These are phyloP conservation scores for Geotrichum macrosporum DNA, from an alignment of 1,139 yeast species.

Conservation along the genomic window DNA sequence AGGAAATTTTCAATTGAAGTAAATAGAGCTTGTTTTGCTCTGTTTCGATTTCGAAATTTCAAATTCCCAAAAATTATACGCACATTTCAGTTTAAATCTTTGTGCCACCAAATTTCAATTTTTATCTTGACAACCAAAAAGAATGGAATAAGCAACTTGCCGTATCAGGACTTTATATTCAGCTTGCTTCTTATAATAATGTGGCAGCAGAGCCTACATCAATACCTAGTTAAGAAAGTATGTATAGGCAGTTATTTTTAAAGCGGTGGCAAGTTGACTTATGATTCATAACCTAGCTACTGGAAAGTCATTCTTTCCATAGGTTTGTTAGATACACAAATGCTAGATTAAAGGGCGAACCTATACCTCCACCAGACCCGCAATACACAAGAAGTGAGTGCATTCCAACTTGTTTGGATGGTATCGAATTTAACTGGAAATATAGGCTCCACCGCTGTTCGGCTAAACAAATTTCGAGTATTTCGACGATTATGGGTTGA, in stretches of 20 bases:
- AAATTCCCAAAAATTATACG: too few relatives aligned
- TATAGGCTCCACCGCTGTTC: constrained; percentile 12
- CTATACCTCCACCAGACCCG: constrained; percentile 22
- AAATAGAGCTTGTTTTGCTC: too few relatives aligned
- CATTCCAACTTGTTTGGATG: neutral
- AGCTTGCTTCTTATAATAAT: constrained; percentile 11
- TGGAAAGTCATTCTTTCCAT: constrained; percentile 18
- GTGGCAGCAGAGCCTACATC: constrained; percentile 31
- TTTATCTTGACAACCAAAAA: too few relatives aligned
- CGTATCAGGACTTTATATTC: too few relatives aligned
- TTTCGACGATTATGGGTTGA: constrained; percentile 20
- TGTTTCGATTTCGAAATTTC: too few relatives aligned
- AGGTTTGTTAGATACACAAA: constrained; percentile 22
- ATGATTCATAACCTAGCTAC: constrained; percentile 8
- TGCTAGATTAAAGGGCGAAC: constrained; percentile 21
- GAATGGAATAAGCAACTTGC: too few relatives aligned
- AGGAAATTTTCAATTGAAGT: too few relatives aligned
- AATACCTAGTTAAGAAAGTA: constrained; percentile 26
- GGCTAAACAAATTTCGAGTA: constrained; percentile 15
- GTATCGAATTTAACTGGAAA: neutral
- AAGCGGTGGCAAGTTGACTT: neutral
- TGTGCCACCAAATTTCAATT: too few relatives aligned
- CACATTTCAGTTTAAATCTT: too few relatives aligned
- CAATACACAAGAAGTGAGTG: constrained; percentile 13
- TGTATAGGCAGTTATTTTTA: neutral